These are phyloP conservation scores for Lentinula sp. DNA, from an alignment of 768 basidiomycete species.

Conservation along the genomic window DNA sequence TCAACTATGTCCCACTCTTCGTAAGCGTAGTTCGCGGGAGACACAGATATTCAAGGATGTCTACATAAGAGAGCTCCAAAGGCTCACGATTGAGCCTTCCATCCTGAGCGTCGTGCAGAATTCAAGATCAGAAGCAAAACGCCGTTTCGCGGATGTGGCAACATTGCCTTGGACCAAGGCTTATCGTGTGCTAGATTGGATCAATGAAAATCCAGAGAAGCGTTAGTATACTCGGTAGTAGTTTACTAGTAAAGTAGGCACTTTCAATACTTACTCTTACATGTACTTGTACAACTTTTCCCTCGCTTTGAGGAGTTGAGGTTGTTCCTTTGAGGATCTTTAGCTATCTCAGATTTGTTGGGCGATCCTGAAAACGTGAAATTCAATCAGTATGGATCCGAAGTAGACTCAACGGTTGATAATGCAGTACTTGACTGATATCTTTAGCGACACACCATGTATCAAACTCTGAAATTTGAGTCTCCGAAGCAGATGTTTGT, in stretches of 20 bases:
- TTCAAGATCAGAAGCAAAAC: slow-evolving; percentile 11
- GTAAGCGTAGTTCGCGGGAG: slow-evolving; percentile 9
- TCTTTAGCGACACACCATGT: too few species aligned
- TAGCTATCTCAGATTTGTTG: too few species aligned
- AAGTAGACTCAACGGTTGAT: too few species aligned
- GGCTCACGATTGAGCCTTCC: slow-evolving; percentile 11
- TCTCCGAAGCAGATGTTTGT: too few species aligned
- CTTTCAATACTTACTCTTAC: too few species aligned
- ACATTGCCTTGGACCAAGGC: slow-evolving; percentile 14
- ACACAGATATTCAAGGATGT: slow-evolving; percentile 15
- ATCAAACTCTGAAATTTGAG: too few species aligned
- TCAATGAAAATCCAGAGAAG: background rate
- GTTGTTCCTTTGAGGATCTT: too few species aligned
- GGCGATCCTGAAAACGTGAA: too few species aligned
- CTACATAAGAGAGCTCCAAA: slow-evolving; percentile 17
- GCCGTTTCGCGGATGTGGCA: slow-evolving; percentile 14
- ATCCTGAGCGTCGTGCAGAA: slow-evolving; percentile 17
- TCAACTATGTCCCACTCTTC: background rate
- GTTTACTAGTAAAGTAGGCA: too few species aligned
- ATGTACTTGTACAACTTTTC: background rate
- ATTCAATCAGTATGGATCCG: too few species aligned
- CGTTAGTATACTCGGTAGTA: background rate
- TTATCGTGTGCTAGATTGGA: slow-evolving; percentile 13
- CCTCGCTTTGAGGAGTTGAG: too few species aligned
- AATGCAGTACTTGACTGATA: too few species aligned